Percentiles rank a stretch among this genome's conserved stretches.
phyloP scores from a whole-genome alignment of 257 asterid species.

The Striga asiatica region DNA sequence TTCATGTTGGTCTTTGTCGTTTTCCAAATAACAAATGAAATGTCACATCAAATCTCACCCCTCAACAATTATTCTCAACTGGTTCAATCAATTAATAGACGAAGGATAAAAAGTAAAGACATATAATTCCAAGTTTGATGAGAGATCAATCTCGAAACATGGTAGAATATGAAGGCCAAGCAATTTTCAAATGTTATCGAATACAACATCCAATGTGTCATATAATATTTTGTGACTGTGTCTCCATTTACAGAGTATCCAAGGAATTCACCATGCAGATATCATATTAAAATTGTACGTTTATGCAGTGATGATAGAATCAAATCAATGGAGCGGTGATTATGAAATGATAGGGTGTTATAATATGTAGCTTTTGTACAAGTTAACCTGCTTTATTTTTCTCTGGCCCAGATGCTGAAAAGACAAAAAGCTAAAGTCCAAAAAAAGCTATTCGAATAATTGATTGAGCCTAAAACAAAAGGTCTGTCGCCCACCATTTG shows the following conservation, averaged over 20 bases:
- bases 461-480: conserved; percentile 17
- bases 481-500: conserved; percentile 10
- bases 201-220: not conserved
- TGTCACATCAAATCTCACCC: no score
- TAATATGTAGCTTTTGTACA: conserved; percentile 16
- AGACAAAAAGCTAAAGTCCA: conserved; percentile 47
- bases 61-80: no score
- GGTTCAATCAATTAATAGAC: no score
- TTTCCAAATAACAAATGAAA: no score
- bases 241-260: not conserved
- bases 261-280: not conserved
- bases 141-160: no score
- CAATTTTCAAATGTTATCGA: no score
- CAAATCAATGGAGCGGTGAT: conserved; percentile 25
- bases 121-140: no score
- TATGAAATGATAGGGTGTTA: conserved; percentile 38
- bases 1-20: no score
- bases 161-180: no score
- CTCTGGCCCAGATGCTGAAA: conserved; percentile 43
- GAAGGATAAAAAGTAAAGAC: no score
- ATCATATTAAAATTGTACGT: not conserved
- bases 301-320: not conserved
- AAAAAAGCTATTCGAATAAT: conserved; percentile 23
- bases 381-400: conserved; percentile 35
- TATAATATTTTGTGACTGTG: not conserved